A percentile compares a stretch with the other conserved stretches of the same genome.
Evolutionary conservation across 441 rosid genomes (phyloP).

Genomic region (Populus hybrid): DNA sequence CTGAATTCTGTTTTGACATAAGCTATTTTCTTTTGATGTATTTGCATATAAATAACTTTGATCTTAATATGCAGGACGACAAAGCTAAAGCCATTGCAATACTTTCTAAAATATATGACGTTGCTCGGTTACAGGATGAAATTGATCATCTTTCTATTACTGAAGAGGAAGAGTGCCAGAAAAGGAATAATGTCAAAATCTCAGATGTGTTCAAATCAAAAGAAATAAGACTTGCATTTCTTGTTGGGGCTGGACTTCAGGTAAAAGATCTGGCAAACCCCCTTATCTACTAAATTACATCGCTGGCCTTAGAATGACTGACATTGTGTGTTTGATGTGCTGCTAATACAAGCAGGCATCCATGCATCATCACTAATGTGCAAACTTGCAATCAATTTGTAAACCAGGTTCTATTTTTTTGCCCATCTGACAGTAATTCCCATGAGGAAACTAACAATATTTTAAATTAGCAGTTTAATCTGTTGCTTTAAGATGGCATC

Average conservation of each 20-base stretch:
- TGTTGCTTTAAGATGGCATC: not conserved
- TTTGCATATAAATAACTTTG: not conserved
- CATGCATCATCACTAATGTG: not conserved
- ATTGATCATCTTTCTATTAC: constrained; percentile 59
- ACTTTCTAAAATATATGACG: constrained; percentile 63
- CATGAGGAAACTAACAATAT: not conserved
- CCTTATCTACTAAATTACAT: not conserved
- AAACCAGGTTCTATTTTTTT: not conserved
- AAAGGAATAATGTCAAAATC: constrained; percentile 43
- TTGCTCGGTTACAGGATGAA: constrained; percentile 81
- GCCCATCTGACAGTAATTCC: not conserved
- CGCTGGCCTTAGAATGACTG: not conserved
- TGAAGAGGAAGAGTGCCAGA: constrained; percentile 58
- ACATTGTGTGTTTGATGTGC: not conserved
- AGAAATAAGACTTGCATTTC: constrained; percentile 83
- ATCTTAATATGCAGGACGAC: constrained; percentile 40
- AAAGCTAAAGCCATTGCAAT: constrained; percentile 54
- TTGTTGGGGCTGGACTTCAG: constrained; percentile 98
- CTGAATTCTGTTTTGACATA: not conserved
- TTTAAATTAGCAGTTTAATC: not conserved
- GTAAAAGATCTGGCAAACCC: constrained; percentile 33
- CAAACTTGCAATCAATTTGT: not conserved
- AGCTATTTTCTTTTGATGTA: constrained; percentile 3
- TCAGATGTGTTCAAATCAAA: constrained; percentile 67
- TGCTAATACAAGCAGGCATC: not conserved